Base-by-base conservation (phyloP, 2,329 filamentous ascomycete species). In the Gaeumannomyces tritici region DNA sequence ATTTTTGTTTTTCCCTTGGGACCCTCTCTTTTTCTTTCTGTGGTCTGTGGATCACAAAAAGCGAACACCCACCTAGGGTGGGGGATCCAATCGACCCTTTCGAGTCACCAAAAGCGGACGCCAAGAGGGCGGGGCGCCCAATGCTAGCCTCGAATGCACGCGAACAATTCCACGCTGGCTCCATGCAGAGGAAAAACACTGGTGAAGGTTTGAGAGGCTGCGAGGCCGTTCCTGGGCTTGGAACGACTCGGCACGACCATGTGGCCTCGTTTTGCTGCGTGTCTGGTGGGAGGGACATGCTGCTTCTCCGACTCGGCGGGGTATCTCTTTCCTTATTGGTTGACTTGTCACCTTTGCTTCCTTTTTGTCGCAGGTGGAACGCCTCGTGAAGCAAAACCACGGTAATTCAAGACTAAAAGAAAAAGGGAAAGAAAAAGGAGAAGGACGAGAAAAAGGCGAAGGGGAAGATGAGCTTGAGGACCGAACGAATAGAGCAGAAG, bases 121-220 rank as follows among this genome's bases (percentile, higher is more conserved):
- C 29, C 31, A 35, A 59, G 57, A 59, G 57, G 31, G 56, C 56
- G 31, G 31, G 57, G 31, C 35, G 31, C 31, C 42, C 42, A 35
- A 59, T 35, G 57, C 57, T 59, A 59, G 31, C 31, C 18, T 59
- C n/a, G 57, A 59, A 59, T 21, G 57, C 57, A 59, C 29, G 57
- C 31, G 57, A 59, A 59, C 31, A 59, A 24, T 59, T 59, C 57
- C 57, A 35, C 31, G 57, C 57, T 21, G 57, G 31, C 57, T 26
- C 57, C 24, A 58, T 51, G 42, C 42, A 9, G 21, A 21, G 42
- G 13, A 47, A n/a, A 47, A 47, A 21, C 21, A 24, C 42, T n/a
- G 42, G 21, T 51, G 42, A 51, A 21, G 42, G 42, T 51, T n/a
- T 51, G 42, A 51, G 42, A 24, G 42, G 42, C 42, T 51, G 42